These are phyloP conservation scores for Citrullus colocynthis DNA, from an alignment of 306 rosid genomes.

Conservation along the genomic window DNA sequence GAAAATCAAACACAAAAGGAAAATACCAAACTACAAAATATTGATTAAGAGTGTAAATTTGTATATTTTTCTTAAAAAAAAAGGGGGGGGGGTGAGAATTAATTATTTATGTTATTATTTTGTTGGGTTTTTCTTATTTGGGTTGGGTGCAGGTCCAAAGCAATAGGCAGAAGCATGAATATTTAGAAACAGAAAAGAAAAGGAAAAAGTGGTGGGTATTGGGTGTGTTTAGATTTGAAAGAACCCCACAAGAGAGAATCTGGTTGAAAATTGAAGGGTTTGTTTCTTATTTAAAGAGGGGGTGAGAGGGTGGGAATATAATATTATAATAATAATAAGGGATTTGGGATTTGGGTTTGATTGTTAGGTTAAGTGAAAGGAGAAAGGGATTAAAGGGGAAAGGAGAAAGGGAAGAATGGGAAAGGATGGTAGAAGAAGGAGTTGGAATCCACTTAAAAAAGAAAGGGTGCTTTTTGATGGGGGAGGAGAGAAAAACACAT, in stretches of 20 bases:
- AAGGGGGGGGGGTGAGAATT: neutral
- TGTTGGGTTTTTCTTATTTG: neutral
- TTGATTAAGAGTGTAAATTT: too few relatives aligned
- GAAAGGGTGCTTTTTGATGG: slow-evolving; percentile 19
- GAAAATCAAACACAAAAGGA: neutral
- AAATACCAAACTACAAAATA: neutral
- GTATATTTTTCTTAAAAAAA: too few relatives aligned
- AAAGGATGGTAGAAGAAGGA: slow-evolving; percentile 23
- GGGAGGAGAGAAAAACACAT: slow-evolving; percentile 23
- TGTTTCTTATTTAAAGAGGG: neutral
- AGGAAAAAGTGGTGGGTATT: neutral
- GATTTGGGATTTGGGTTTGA: neutral
- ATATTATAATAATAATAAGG: neutral
- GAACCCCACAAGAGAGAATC: neutral
- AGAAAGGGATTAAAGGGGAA: neutral
- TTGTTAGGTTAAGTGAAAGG: neutral
- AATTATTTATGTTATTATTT: too few relatives aligned
- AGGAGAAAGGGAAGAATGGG: neutral
- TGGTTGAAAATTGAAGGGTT: neutral
- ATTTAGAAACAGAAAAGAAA: neutral
- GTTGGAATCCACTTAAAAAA: slow-evolving; percentile 92
- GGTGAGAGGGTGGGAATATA: neutral
- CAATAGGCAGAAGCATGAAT: neutral
- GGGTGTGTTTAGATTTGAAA: neutral
- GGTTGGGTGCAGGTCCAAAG: neutral